Evolutionary conservation across 2,329 filamentous ascomycete genomes (phyloP).

Genomic region (Plenodomus lindquistii): DNA sequence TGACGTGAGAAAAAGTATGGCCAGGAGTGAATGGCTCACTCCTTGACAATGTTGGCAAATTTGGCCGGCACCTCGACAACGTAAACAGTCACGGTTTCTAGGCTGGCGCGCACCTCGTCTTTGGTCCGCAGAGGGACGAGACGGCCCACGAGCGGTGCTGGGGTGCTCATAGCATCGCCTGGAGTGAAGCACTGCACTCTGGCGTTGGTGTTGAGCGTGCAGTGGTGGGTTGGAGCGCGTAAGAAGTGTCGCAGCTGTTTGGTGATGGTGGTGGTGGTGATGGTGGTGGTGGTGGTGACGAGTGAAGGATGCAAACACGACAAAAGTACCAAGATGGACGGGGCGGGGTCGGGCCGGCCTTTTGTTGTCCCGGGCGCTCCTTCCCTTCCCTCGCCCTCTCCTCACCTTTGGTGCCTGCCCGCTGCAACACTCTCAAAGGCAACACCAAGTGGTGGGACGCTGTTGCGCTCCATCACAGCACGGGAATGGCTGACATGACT

Average conservation of each 20-base stretch:
- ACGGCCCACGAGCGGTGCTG: slow-evolving; percentile 20
- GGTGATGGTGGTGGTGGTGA: not conserved
- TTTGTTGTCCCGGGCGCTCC: slow-evolving; percentile 7
- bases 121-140: slow-evolving; percentile 52
- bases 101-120: slow-evolving; percentile 54
- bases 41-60: slow-evolving; percentile 71
- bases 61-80: slow-evolving; percentile 74
- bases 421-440: not conserved
- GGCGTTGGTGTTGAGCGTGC: slow-evolving; percentile 1
- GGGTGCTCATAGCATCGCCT: slow-evolving; percentile 33
- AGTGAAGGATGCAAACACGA: not conserved
- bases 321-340: slow-evolving; percentile 15
- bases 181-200: slow-evolving; percentile 1
- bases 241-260: not conserved
- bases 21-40: slow-evolving; percentile 56
- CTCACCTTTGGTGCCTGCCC: slow-evolving; percentile 5
- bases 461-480: not conserved
- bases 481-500: not conserved
- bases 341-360: slow-evolving; percentile 6
- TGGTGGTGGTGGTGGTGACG: not conserved
- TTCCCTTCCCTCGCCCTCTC: slow-evolving; percentile 2
- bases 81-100: slow-evolving; percentile 65
- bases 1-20: slow-evolving; percentile 8
- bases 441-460: not conserved
- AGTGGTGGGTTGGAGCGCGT: slow-evolving; percentile 4